These are phyloP conservation scores for Zymoseptoria pseudotritici DNA, from an alignment of 2,329 filamentous ascomycete species.

Conservation along the genomic window DNA sequence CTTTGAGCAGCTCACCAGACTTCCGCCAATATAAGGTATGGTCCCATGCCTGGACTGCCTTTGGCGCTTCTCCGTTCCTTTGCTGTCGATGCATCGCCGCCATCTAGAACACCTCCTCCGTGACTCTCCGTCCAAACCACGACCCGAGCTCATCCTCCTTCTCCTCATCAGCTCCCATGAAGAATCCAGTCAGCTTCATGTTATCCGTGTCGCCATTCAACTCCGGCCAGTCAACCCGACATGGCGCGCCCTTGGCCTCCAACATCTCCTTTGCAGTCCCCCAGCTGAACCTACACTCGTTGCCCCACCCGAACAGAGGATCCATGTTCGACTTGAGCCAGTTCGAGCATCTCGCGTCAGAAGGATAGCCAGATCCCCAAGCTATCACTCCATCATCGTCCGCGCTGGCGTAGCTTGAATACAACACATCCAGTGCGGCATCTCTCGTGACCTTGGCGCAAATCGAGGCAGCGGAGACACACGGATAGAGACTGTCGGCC, in stretches of 20 bases:
- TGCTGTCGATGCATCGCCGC: neutral
- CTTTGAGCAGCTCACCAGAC: too few relatives aligned
- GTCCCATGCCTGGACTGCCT: too few relatives aligned
- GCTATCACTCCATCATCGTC: constrained; percentile 25
- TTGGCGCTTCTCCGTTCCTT: neutral
- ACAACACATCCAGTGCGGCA: constrained; percentile 74
- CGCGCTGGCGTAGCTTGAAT: constrained; percentile 44
- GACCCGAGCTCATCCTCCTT: constrained; percentile 59
- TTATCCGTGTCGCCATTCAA: constrained; percentile 62
- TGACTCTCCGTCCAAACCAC: constrained; percentile 75
- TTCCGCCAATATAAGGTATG: too few relatives aligned
- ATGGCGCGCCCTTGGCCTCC: constrained; percentile 61
- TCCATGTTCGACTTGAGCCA: constrained; percentile 89
- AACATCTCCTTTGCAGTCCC: constrained; percentile 89
- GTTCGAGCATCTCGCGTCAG: constrained; percentile 67
- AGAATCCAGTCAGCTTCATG: constrained; percentile 68
- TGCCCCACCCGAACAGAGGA: constrained; percentile 89
- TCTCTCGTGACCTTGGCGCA: constrained; percentile 95
- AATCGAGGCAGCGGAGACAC: constrained; percentile 86
- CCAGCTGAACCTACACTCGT: constrained; percentile 92
- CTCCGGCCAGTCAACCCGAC: constrained; percentile 73
- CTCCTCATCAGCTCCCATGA: constrained; percentile 43
- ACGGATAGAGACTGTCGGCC: constrained; percentile 86
- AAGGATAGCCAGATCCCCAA: constrained; percentile 94
- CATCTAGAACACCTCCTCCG: constrained; percentile 59